These are phyloP conservation scores for Oehlia diaphana DNA, from an alignment of 192 early-diverging fungal genomes.

Conservation along the genomic window DNA sequence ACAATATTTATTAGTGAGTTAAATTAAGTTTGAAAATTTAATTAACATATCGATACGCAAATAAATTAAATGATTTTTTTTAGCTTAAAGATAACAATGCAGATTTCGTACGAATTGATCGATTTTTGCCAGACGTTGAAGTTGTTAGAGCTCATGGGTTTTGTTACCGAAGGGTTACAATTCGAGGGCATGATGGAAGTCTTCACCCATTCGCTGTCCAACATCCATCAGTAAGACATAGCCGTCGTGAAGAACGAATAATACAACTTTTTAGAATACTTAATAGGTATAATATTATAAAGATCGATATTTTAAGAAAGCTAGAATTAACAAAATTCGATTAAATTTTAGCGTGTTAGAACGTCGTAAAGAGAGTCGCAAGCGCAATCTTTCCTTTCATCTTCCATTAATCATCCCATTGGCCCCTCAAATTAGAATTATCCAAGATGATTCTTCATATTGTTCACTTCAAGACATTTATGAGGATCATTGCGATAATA, in stretches of 20 bases:
- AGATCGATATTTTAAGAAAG: background rate
- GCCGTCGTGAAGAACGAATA: constrained; percentile 93
- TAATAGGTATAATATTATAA: constrained; percentile 55
- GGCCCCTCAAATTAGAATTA: constrained; percentile 87
- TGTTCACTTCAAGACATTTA: constrained; percentile 91
- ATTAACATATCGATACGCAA: background rate
- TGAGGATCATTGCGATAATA: constrained; percentile 78
- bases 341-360: constrained; percentile 63
- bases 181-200: constrained; percentile 90
- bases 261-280: constrained; percentile 93
- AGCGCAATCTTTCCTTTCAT: constrained; percentile 78
- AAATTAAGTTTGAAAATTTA: background rate
- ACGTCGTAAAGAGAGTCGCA: constrained; percentile 77
- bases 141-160: constrained; percentile 73
- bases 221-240: constrained; percentile 85
- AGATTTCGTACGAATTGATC: constrained; percentile 93
- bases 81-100: constrained; percentile 65
- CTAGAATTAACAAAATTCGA: background rate
- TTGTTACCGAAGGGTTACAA: constrained; percentile 77
- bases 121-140: constrained; percentile 91
- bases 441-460: constrained; percentile 90
- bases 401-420: constrained; percentile 91
- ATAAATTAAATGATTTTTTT: no score
- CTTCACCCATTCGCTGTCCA: constrained; percentile 92
- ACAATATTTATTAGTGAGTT: constrained; percentile 83